These are phyloP conservation scores for Fusarium sulawesiense DNA, from an alignment of 2,329 filamentous ascomycete species.

Conservation along the genomic window DNA sequence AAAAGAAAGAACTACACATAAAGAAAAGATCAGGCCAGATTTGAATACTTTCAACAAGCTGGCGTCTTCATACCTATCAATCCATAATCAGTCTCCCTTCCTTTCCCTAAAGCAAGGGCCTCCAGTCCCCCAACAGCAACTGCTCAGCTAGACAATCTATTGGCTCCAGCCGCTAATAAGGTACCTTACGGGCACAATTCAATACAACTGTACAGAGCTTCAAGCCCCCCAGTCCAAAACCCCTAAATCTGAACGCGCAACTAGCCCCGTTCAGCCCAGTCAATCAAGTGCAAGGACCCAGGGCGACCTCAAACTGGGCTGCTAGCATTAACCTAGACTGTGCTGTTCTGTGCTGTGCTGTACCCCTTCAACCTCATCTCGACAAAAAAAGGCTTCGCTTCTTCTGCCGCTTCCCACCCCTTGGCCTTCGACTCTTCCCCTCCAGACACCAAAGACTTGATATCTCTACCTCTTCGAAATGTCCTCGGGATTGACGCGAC, in stretches of 20 bases:
- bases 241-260: conserved; percentile 47
- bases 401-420: conserved; percentile 16
- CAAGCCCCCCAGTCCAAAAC: conserved; percentile 37
- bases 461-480: conserved; percentile 34
- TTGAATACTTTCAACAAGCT: not conserved
- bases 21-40: conserved; percentile 4
- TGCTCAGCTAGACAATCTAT: conserved; percentile 9
- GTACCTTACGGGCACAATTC: not conserved
- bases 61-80: not conserved
- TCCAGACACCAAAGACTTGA: conserved; percentile 12
- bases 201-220: conserved; percentile 1
- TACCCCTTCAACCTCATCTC: conserved; percentile 46
- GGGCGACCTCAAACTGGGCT: conserved; percentile 20
- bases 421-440: conserved; percentile 17
- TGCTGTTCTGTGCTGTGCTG: not conserved
- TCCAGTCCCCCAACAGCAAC: conserved; percentile 14
- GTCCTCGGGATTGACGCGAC: conserved; percentile 68
- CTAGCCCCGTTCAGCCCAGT: conserved; percentile 45
- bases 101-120: not conserved
- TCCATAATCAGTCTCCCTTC: conserved; percentile 5
- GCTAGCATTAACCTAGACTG: conserved; percentile 1
- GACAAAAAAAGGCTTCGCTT: conserved; percentile 30
- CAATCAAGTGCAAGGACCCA: conserved; percentile 38
- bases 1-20: not conserved
- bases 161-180: conserved; percentile 32